Evolutionary conservation across 148 eudicot genomes (phyloP).

Genomic region (Limonium bicolor): DNA sequence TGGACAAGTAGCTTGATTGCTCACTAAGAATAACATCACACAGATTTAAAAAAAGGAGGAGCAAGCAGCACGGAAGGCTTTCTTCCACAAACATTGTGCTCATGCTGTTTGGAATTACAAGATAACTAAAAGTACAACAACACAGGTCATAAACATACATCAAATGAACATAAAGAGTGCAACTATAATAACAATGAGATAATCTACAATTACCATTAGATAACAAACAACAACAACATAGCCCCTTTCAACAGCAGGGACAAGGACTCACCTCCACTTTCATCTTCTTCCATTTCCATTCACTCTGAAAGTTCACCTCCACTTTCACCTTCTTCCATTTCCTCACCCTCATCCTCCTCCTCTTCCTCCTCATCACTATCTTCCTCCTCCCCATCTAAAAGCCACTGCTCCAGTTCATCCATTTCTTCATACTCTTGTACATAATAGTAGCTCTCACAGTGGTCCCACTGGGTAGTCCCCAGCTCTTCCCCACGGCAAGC

Average conservation of each 20-base stretch:
- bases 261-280: not conserved
- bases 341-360: slow-evolving; percentile 34
- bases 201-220: no score
- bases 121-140: no score
- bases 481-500: slow-evolving; percentile 72
- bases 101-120: no score
- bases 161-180: no score
- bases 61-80: no score
- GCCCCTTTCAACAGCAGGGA: not conserved
- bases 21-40: no score
- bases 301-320: slow-evolving; percentile 1
- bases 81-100: no score
- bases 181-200: no score
- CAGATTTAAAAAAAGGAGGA: no score
- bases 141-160: no score
- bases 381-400: slow-evolving; percentile 44
- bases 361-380: slow-evolving; percentile 46
- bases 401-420: slow-evolving; percentile 81
- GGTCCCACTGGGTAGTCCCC: slow-evolving; percentile 79
- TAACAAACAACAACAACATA: not conserved
- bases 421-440: slow-evolving; percentile 68
- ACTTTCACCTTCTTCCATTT: not conserved
- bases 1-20: no score
- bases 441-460: slow-evolving; percentile 41
- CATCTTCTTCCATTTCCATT: not conserved